Conservation (phyloP, 306 rosid genomes). For the Sechiopsis laciniata region DNA sequence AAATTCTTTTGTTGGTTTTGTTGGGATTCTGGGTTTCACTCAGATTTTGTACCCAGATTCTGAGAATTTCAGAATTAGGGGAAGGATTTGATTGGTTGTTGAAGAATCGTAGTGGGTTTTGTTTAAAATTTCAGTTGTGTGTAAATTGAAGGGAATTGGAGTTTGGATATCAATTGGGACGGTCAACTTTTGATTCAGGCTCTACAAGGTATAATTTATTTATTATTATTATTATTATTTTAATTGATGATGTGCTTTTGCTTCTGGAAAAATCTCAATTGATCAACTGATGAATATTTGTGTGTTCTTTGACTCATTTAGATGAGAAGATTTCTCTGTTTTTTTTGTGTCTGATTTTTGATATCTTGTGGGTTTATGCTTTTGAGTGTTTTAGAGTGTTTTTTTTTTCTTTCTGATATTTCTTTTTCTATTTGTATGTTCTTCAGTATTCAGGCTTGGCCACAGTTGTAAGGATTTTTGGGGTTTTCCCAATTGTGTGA, state of each 20-base stretch:
- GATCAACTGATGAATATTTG: background rate
- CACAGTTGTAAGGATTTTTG: background rate
- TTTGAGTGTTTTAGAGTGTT: background rate
- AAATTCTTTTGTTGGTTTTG: background rate
- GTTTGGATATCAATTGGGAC: background rate
- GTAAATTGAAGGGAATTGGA: background rate
- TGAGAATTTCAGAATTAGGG: background rate
- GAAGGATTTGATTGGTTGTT: background rate
- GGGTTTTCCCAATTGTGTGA: background rate
- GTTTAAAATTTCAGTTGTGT: background rate
- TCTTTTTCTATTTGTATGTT: background rate
- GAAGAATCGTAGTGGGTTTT: constrained; percentile 14
- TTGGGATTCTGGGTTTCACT: background rate
- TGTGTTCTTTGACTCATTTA: background rate
- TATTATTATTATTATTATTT: background rate
- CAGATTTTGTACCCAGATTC: background rate
- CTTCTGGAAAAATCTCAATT: no score
- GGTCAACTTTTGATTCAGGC: constrained; percentile 20
- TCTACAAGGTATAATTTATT: background rate
- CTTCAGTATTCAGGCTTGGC: no score
- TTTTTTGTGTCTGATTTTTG: no score
- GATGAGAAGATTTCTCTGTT: no score
- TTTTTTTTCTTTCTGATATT: no score
- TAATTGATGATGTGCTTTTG: background rate
- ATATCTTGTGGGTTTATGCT: background rate